Percentiles rank a stretch among this genome's conserved stretches.
phyloP scores from a whole-genome alignment of 345 rosid genomes.

The Linum trigynum region DNA sequence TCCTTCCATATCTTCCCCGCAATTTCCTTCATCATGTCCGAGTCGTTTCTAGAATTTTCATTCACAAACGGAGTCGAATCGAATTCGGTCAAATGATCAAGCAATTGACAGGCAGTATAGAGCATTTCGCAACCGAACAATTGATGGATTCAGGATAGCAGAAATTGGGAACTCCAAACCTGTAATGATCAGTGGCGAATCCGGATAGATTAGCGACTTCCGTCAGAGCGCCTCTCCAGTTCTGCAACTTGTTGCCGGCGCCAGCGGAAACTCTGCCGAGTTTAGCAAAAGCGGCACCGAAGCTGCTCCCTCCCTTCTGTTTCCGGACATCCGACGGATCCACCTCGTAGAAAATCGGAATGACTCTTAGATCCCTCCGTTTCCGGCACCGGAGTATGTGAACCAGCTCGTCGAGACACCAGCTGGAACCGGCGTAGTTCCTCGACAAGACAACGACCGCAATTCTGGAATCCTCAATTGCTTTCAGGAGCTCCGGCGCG shows the following conservation, averaged over 20 bases:
- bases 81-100: too few relatives aligned
- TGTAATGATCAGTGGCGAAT: not conserved
- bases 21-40: not conserved
- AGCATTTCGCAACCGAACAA: not conserved
- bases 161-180: not conserved
- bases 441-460: not conserved
- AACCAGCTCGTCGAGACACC: not conserved
- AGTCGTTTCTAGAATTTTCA: not conserved
- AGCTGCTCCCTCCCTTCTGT: not conserved
- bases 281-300: not conserved
- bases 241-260: not conserved
- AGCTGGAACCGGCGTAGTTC: not conserved
- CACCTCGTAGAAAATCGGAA: not conserved
- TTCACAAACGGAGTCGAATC: not conserved
- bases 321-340: not conserved
- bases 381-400: not conserved
- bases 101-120: not conserved
- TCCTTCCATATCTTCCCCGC: not conserved
- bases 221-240: not conserved
- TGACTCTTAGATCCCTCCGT: not conserved
- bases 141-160: too few relatives aligned
- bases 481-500: not conserved
- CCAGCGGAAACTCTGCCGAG: not conserved
- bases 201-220: not conserved
- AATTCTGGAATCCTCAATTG: not conserved